A percentile compares a stretch with the other conserved stretches of the same genome.
phyloP scores from a whole-genome alignment of 78 protist species.

The Dictyostelium purpureum region DNA sequence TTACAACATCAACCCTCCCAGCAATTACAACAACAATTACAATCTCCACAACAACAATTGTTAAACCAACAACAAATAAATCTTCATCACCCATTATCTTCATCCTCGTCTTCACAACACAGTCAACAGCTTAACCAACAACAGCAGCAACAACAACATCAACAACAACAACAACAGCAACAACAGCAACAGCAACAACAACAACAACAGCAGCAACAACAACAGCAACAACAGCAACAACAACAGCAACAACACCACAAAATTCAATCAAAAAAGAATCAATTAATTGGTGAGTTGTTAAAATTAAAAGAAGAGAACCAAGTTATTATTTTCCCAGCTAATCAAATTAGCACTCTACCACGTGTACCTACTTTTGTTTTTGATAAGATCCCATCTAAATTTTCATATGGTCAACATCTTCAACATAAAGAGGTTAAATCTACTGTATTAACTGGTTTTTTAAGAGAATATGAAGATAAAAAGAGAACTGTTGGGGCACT shows the following conservation, averaged over 20 bases:
- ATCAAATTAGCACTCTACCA: slow-evolving; percentile 50
- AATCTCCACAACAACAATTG: neutral
- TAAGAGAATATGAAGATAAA: slow-evolving; percentile 56
- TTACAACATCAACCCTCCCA: neutral
- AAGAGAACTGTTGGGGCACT: slow-evolving; percentile 8
- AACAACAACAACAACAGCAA: neutral
- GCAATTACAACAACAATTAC: neutral
- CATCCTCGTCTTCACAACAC: neutral
- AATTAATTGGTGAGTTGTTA: neutral
- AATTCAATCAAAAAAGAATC: slow-evolving; percentile 18
- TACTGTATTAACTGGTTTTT: slow-evolving; percentile 54
- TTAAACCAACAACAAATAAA: neutral
- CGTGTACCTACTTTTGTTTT: slow-evolving; percentile 66
- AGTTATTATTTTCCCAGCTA: slow-evolving; percentile 58
- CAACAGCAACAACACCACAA: slow-evolving; percentile 43
- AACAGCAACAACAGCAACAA: neutral
- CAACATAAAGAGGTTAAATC: slow-evolving; percentile 39
- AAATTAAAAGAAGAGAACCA: slow-evolving; percentile 53
- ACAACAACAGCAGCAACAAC: slow-evolving; percentile 18
- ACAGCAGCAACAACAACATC: neutral
- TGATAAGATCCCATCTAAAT: slow-evolving; percentile 39
- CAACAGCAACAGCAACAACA: neutral
- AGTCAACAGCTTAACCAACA: neutral
- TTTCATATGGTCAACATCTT: slow-evolving; percentile 12
- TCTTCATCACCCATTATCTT: neutral